A percentile compares a stretch with the other conserved stretches of the same genome.
These are phyloP conservation scores for Licmophora abbreviata DNA, from an alignment of 108 stramenopile genomes.

Conservation along the genomic window DNA sequence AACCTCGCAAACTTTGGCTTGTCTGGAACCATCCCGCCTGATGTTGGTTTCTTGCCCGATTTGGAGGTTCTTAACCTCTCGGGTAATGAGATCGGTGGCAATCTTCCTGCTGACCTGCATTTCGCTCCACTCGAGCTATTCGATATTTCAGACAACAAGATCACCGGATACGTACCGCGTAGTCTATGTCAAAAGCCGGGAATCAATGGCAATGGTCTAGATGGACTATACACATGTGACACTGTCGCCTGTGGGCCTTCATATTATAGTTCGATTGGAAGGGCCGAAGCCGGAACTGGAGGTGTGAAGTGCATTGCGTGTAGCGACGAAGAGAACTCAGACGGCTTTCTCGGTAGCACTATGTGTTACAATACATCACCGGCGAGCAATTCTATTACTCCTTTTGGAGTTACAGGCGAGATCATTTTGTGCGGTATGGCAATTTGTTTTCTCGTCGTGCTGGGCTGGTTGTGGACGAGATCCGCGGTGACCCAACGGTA, in stretches of 20 bases:
- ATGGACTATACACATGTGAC: constrained; percentile 32
- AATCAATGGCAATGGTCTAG: constrained; percentile 39
- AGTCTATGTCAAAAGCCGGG: constrained; percentile 38
- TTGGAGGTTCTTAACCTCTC: constrained; percentile 41
- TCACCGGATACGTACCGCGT: constrained; percentile 41
- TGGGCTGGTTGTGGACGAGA: not conserved
- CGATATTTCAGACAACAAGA: constrained; percentile 36
- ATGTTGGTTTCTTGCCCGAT: constrained; percentile 30
- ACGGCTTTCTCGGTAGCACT: not conserved
- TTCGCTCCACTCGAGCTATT: constrained; percentile 36
- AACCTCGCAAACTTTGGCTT: constrained; percentile 20
- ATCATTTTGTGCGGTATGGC: not conserved
- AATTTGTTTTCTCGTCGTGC: not conserved
- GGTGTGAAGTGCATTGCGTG: not conserved
- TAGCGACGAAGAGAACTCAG: not conserved
- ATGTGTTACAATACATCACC: not conserved
- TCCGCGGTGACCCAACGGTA: not conserved
- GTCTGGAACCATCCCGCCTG: constrained; percentile 33
- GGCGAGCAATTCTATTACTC: not conserved
- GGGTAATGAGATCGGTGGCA: constrained; percentile 38
- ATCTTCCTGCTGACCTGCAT: constrained; percentile 39
- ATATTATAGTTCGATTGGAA: constrained; percentile 14
- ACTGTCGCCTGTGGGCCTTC: constrained; percentile 30
- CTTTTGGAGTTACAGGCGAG: constrained; percentile 2
- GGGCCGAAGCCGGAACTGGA: not conserved